phyloP scores from a whole-genome alignment of 106 monocot species.

The Cymbidium sinense region DNA sequence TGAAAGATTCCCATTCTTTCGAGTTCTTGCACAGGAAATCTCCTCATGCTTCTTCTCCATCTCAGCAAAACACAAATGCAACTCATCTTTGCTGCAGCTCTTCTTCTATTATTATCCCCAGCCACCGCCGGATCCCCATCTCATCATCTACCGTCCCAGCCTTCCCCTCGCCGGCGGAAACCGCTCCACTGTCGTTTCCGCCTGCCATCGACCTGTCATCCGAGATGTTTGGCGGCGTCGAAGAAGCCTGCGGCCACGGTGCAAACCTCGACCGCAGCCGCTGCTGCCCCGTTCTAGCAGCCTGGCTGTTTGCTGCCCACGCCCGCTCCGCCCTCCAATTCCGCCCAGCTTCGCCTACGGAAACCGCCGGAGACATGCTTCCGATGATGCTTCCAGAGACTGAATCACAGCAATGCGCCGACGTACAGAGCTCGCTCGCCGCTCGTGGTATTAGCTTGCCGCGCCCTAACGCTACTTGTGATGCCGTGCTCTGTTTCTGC shows the following conservation, averaged over 20 bases:
- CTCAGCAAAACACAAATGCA: background rate
- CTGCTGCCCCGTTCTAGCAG: slow-evolving; percentile 98
- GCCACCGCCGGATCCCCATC: background rate
- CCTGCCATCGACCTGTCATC: slow-evolving; percentile 88
- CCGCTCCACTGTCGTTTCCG: slow-evolving; percentile 16
- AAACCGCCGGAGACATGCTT: slow-evolving; percentile 9
- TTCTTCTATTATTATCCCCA: background rate
- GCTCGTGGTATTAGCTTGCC: slow-evolving; percentile 39
- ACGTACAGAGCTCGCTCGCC: slow-evolving; percentile 60
- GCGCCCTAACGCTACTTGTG: slow-evolving; percentile 73
- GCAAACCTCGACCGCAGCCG: slow-evolving; percentile 59
- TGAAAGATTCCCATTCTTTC: no score
- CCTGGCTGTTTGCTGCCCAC: slow-evolving; percentile 94
- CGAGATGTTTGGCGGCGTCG: slow-evolving; percentile 94
- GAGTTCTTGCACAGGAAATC: background rate
- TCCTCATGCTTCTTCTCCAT: background rate
- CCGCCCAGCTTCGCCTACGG: background rate
- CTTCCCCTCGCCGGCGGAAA: slow-evolving; percentile 41
- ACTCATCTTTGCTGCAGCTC: background rate
- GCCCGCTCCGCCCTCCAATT: slow-evolving; percentile 58
- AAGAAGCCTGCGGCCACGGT: slow-evolving; percentile 55
- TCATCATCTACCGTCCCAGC: slow-evolving; percentile 42
- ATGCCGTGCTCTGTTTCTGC: slow-evolving; percentile 87
- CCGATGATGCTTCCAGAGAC: slow-evolving; percentile 77
- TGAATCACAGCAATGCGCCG: slow-evolving; percentile 87